phyloP scores from a whole-genome alignment of 176 grass and related monocot species.

The Cenchrus purpureus region DNA sequence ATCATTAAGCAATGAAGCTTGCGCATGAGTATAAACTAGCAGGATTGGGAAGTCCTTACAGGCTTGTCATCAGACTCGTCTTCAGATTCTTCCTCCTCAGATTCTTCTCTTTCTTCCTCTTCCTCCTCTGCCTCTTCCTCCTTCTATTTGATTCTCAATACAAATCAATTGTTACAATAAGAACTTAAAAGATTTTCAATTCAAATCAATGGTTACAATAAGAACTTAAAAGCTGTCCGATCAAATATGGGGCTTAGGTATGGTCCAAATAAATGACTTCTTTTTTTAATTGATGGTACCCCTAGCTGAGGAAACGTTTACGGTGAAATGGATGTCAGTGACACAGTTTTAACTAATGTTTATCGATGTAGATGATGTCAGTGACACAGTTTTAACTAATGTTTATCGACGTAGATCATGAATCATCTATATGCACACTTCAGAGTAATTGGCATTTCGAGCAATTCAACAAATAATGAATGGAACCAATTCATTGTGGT shows the following conservation, averaged over 20 bases:
- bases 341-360: background rate
- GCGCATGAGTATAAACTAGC: slow-evolving; percentile 2
- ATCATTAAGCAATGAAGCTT: slow-evolving; percentile 34
- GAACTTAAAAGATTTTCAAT: background rate
- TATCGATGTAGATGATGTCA: background rate
- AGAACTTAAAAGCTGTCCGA: background rate
- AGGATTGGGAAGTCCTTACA: slow-evolving; percentile 41
- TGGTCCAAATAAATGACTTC: background rate
- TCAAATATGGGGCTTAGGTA: background rate
- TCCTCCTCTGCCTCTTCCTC: slow-evolving; percentile 65
- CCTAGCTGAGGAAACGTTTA: background rate
- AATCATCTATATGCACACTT: background rate
- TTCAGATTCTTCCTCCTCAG: slow-evolving; percentile 81
- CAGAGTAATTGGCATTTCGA: background rate
- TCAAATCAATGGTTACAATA: background rate
- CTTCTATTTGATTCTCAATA: slow-evolving; percentile 50
- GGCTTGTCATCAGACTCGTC: slow-evolving; percentile 68
- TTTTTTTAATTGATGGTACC: background rate
- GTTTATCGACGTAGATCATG: background rate
- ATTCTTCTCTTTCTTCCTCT: slow-evolving; percentile 69
- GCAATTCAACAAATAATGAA: background rate
- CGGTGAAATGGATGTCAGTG: background rate
- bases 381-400: background rate
- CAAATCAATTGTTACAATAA: background rate
- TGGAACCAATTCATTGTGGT: background rate